Evolutionary conservation across 169 alveolate species (phyloP).

Genomic region (Nephromyces sp.): DNA sequence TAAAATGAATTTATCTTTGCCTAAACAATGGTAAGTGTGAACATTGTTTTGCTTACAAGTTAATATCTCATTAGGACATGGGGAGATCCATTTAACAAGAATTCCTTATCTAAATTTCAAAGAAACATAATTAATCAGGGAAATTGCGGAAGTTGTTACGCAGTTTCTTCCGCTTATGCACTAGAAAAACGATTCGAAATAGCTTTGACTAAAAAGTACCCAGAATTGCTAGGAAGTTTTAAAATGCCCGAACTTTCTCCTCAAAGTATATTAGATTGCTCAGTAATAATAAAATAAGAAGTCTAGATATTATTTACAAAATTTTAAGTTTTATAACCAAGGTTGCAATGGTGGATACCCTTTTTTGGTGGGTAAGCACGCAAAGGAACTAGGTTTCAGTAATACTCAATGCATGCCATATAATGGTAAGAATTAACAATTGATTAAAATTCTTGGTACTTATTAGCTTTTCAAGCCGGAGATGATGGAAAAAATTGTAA

Average conservation of each 20-base stretch:
- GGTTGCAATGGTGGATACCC: slow-evolving; percentile 85
- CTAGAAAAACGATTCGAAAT: slow-evolving; percentile 63
- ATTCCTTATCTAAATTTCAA: slow-evolving; percentile 1
- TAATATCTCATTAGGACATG: slow-evolving; percentile 20
- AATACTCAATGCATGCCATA: slow-evolving; percentile 26
- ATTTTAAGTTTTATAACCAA: slow-evolving; percentile 58
- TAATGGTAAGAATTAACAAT: background rate
- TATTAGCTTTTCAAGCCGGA: too few relatives aligned
- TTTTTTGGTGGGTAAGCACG: slow-evolving; percentile 72
- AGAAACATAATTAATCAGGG: slow-evolving; percentile 29
- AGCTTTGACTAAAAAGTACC: slow-evolving; percentile 5
- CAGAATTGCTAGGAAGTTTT: background rate
- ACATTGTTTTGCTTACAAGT: background rate
- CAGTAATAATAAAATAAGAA: slow-evolving; percentile 6
- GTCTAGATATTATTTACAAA: background rate
- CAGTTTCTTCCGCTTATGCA: slow-evolving; percentile 64
- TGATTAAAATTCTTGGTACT: too few relatives aligned
- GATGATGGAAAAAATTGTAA: too few relatives aligned
- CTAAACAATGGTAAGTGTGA: slow-evolving; percentile 23
- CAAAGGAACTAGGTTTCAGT: slow-evolving; percentile 65
- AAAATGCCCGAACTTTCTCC: slow-evolving; percentile 38
- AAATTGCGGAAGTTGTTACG: slow-evolving; percentile 91
- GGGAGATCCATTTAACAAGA: slow-evolving; percentile 34
- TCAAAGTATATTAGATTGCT: slow-evolving; percentile 47
- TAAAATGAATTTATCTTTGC: slow-evolving; percentile 1